Evolutionary conservation across 169 alveolate species (phyloP).

Genomic region (Plasmodium falciparum): DNA sequence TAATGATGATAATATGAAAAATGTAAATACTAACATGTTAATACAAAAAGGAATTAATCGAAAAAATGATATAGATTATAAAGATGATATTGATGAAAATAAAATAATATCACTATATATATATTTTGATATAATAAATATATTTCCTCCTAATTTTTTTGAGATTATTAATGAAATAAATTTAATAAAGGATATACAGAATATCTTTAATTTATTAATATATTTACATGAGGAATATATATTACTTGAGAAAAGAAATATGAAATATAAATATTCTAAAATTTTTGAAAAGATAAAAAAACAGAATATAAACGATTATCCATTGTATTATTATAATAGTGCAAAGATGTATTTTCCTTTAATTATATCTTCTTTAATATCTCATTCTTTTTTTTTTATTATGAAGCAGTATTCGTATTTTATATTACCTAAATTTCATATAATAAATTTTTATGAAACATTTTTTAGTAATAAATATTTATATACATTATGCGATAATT

Average conservation of each 20-base stretch:
- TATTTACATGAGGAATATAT: constrained; percentile 39
- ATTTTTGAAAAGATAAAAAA: constrained; percentile 16
- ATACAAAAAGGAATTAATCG: background rate
- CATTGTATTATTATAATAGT: constrained; percentile 25
- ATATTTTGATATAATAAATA: constrained; percentile 48
- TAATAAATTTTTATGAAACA: constrained; percentile 16
- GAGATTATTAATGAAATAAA: constrained; percentile 13
- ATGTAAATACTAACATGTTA: background rate
- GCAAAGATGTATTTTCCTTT: constrained; percentile 70
- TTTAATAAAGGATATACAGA: constrained; percentile 43
- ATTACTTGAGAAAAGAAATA: constrained; percentile 40
- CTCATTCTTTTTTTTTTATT: constrained; percentile 31
- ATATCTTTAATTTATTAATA: constrained; percentile 41
- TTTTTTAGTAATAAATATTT: constrained; percentile 67
- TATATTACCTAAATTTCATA: constrained; percentile 2
- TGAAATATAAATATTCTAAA: constrained; percentile 15
- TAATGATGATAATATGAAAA: background rate
- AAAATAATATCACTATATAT: constrained; percentile 52
- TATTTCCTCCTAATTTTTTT: constrained; percentile 16
- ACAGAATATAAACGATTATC: background rate
- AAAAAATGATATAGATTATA: background rate
- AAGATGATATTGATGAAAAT: constrained; percentile 7
- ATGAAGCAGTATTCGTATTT: background rate
- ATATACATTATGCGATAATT: constrained; percentile 58
- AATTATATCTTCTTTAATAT: constrained; percentile 47